Conservation (phyloP, 164 flowering plant species). For the Kalanchoe fedtschenkoi region DNA sequence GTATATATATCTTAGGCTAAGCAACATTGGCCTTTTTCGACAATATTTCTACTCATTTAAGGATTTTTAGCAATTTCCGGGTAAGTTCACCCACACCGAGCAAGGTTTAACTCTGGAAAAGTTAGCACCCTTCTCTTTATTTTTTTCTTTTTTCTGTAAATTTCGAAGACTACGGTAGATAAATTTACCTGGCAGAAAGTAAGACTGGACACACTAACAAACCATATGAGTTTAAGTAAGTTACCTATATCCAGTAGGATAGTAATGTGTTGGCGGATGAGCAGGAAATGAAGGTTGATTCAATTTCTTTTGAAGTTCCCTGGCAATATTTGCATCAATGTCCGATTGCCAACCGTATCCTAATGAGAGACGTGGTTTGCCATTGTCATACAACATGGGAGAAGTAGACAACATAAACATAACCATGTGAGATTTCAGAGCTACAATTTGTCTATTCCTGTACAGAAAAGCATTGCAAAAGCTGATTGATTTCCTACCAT, state of each 20-base stretch:
- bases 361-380: slow-evolving; percentile 11
- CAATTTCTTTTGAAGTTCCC: slow-evolving; percentile 31
- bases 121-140: too few species aligned
- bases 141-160: neutral
- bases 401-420: neutral
- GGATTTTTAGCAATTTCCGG: too few species aligned
- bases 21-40: too few species aligned
- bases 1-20: too few species aligned
- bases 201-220: neutral
- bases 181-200: neutral
- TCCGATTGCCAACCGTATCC: slow-evolving; percentile 39
- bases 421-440: neutral
- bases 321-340: slow-evolving; percentile 36
- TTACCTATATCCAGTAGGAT: slow-evolving; percentile 41
- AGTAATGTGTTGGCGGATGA: slow-evolving; percentile 27
- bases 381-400: neutral
- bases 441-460: neutral
- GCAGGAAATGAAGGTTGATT: slow-evolving; percentile 41
- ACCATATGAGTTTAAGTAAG: neutral
- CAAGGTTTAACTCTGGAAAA: too few species aligned
- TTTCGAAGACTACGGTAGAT: neutral
- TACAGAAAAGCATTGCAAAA: neutral
- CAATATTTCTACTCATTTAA: too few species aligned
- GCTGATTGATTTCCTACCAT: slow-evolving; percentile 32
- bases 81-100: too few species aligned